phyloP scores from a whole-genome alignment of 148 eudicot genomes.

The Salicornia ramosissima region DNA sequence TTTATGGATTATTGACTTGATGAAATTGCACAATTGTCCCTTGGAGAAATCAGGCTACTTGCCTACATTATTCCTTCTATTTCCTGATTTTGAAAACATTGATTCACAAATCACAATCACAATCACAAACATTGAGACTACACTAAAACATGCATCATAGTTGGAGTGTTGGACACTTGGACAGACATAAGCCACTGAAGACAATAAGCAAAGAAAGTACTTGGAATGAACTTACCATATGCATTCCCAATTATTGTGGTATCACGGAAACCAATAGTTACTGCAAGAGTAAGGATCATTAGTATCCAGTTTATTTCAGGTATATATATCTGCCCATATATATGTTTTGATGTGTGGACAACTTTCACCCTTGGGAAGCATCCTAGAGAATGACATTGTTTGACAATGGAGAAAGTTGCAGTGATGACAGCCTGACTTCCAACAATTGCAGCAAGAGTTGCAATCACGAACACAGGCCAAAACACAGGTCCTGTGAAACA shows the following conservation, averaged over 20 bases:
- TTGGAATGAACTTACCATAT: constrained; percentile 56
- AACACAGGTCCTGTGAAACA: constrained; percentile 46
- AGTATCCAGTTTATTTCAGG: constrained; percentile 98
- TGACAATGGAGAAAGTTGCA: constrained; percentile 89
- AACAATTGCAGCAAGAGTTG: constrained; percentile 87
- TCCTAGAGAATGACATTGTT: constrained; percentile 93
- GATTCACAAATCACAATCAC: neutral
- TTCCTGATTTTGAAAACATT: neutral
- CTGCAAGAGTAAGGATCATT: constrained; percentile 82
- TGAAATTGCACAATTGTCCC: neutral
- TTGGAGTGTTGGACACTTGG: too few relatives aligned
- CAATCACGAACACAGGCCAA: constrained; percentile 94
- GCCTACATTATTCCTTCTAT: neutral
- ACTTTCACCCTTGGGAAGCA: constrained; percentile 95
- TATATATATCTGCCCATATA: constrained; percentile 84
- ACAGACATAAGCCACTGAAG: neutral
- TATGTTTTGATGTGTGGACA: constrained; percentile 89
- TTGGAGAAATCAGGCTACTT: neutral
- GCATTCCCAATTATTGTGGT: constrained; percentile 89
- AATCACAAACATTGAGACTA: neutral
- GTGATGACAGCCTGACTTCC: constrained; percentile 92
- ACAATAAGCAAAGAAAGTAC: constrained; percentile 7
- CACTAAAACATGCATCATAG: neutral
- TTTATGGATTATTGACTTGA: neutral
- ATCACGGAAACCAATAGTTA: constrained; percentile 81